These are phyloP conservation scores for Kodamaea lidongshanica DNA, from an alignment of 805 yeast genomes.

Conservation along the genomic window DNA sequence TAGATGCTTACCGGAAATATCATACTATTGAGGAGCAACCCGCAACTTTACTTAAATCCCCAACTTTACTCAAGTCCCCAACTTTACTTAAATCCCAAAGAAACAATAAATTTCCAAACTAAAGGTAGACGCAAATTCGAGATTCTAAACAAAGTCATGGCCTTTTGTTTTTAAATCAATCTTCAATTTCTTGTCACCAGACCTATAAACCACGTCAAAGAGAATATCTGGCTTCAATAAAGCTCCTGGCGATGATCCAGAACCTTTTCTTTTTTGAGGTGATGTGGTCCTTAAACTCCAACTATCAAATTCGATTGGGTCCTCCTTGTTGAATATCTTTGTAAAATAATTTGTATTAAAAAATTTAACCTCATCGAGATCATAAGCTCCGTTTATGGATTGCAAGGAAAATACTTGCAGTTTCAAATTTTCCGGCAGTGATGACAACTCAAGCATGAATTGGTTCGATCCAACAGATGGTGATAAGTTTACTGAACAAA, in stretches of 20 bases:
- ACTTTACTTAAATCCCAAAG: neutral
- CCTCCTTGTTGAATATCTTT: constrained; percentile 4
- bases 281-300: constrained; percentile 4
- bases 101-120: no score
- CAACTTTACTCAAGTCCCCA: neutral
- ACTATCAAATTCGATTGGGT: constrained; percentile 5
- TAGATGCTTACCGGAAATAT: no score
- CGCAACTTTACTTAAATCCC: constrained; percentile 1
- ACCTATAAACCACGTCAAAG: constrained; percentile 5
- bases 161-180: constrained; percentile 3
- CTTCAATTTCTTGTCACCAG: constrained; percentile 2
- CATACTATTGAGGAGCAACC: no score
- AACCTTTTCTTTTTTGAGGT: neutral
- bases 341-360: constrained; percentile 8
- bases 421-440: constrained; percentile 5
- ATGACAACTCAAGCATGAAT: constrained; percentile 6
- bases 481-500: no score
- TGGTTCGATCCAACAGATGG: no score
- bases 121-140: no score
- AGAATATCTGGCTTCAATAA: no score
- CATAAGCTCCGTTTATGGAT: constrained; percentile 3
- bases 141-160: no score
- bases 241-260: no score
- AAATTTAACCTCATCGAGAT: constrained; percentile 8
- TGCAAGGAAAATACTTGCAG: constrained; percentile 5